Base-by-base conservation (phyloP, 148 eudicot genomes). In the Rhododendron ovatum region DNA sequence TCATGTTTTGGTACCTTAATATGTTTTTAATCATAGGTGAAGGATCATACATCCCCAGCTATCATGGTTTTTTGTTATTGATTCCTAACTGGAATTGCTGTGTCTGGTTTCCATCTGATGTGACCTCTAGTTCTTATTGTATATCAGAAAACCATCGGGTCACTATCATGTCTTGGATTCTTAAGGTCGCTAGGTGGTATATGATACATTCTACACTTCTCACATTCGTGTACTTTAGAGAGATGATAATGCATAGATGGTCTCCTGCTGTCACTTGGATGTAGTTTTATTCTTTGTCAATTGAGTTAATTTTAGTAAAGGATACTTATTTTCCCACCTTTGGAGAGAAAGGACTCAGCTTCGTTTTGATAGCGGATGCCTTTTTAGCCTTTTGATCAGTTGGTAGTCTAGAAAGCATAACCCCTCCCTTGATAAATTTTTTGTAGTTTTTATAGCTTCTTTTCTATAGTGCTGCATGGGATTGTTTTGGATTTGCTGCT, bases 241-340 rank as follows among this genome's bases (percentile, higher is more conserved):
- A 28, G 39, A 53, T 79, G 15, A 8, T 39, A 6, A 30, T 50
- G 41, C 41, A 15, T 30, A 80, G 81, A 48, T 28, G 65, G 65
- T 80, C 43, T 80, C 43, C 55, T 47, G 57, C 30, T 78, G 33
- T 78, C 9, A 24, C 82, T 61, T 82, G 74, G 50, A 82, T 82
- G 48, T n/a, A 11, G 6, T 12, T 55, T 6, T 59, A n/a, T n/a
- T 20, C 74, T 13, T 57, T 39, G 33, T 30, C 20, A 71, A 13
- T 71, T 71, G 39, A 71, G 7, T 71, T 71, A 14, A 71, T 14
- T 4, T 3, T 12, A 3, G 39, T 71, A 30, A 71, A 71, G 18
- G 76, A 15, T 71, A 71, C 20, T 28, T 71, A 30, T 30, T 30
- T 30, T 71, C 18, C 76, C 37, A 30, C 14, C 73, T 67, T 7